Evolutionary conservation across 495 filamentous ascomycete species (phyloP), one percentile per base, ranked within the genome.

Genomic region (Astrothelium macrocarpum): DNA sequence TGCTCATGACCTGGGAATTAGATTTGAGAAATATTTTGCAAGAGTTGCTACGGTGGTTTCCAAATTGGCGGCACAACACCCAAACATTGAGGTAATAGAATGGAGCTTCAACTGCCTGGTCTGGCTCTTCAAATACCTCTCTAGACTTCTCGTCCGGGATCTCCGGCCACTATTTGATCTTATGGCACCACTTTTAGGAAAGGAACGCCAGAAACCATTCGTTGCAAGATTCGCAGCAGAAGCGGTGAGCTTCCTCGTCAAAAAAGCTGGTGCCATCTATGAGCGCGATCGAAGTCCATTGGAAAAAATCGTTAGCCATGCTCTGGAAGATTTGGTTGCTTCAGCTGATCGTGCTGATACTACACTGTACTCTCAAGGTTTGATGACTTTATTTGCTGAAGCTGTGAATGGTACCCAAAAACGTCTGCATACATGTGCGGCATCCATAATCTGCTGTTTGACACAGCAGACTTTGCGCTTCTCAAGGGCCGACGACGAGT

Each of bases 51-150:
- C 78, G 12, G 73, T 94, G 61, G 82, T 97, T 43, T 75, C 81
- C 5, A 81, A 80, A 2, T 71, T 90, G 39, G 85, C 87, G 36
- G 83, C 83, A 26, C 83, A 79, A 59, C 81, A 88, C 68, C 65
- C 76, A 1, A 83, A 85, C 66, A 81, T 90, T 32, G 90, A 93
- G 66, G 89, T 90, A 18, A 87, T 95, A 39, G 91, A 99, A 77
- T 97, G 94, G 95, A 92, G 90, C 62, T 97, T 99, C 72, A 90
- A 84, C 53, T 91, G 90, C 69, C 81, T 99, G 16, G 90, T 94
- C 65, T 97, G 95, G 83, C 82, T 96, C 20, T 95, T 97, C 82
- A 99, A 97, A 71, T 97, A 95, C 68, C 82, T 99, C 23, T 93
- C 91, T 2, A 83, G 89, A 53, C 80, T 97, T 9, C 71, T 99